These are phyloP conservation scores for Cicer judaicum DNA, from an alignment of 306 rosid species.

Conservation along the genomic window DNA sequence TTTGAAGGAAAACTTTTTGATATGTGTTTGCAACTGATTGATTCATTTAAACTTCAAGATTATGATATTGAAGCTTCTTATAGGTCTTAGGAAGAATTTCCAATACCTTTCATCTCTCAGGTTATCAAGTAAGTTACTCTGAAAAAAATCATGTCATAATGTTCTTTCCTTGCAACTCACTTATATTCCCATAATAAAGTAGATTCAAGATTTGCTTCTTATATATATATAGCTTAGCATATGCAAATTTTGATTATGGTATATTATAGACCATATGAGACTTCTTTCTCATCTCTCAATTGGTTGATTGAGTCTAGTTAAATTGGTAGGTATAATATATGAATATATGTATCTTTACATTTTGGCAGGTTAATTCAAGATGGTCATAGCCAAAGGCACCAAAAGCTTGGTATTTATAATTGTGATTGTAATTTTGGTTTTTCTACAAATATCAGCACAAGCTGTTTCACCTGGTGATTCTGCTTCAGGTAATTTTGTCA, in stretches of 20 bases:
- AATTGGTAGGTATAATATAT: constrained; percentile 13
- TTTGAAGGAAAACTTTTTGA: background rate
- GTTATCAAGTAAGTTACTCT: constrained; percentile 37
- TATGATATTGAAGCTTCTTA: constrained; percentile 24
- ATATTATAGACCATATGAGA: background rate
- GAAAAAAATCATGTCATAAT: constrained; percentile 24
- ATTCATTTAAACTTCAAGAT: too few relatives aligned
- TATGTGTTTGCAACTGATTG: too few relatives aligned
- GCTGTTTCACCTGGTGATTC: constrained; percentile 42
- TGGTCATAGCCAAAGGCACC: constrained; percentile 46
- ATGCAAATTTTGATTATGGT: background rate
- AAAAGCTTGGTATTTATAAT: constrained; percentile 20
- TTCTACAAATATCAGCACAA: constrained; percentile 55
- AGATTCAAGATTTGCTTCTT: constrained; percentile 32
- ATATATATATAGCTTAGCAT: background rate
- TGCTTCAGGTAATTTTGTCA: constrained; percentile 46
- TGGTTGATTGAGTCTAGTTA: constrained; percentile 8
- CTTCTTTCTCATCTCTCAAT: background rate
- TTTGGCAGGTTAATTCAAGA: constrained; percentile 48
- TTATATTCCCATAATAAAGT: constrained; percentile 8
- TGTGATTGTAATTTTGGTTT: constrained; percentile 42
- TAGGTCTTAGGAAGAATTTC: constrained; percentile 35
- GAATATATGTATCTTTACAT: background rate
- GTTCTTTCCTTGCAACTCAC: constrained; percentile 52
- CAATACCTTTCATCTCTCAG: constrained; percentile 20